These are phyloP conservation scores for Daldinia sp. DNA, from an alignment of 2,329 filamentous ascomycete species.

Conservation along the genomic window DNA sequence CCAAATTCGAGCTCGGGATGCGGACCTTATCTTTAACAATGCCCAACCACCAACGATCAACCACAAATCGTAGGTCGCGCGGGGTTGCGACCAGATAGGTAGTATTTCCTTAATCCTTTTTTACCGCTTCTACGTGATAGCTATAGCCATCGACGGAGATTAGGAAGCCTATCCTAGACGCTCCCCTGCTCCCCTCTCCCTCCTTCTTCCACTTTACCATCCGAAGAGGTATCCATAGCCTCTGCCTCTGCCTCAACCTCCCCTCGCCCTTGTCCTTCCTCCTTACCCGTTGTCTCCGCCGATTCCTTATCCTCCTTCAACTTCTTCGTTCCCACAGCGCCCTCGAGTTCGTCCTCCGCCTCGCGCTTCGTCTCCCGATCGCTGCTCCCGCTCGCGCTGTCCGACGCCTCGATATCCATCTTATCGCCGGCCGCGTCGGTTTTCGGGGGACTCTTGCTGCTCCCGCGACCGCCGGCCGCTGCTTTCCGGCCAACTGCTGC, in stretches of 20 bases:
- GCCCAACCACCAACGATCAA: not conserved
- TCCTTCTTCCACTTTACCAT: not conserved
- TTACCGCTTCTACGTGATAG: not conserved
- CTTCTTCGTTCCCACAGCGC: conserved; percentile 59
- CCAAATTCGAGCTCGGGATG: not conserved
- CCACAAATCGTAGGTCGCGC: not conserved
- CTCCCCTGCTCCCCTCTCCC: not conserved
- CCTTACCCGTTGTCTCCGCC: not conserved
- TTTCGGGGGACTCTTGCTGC: conserved; percentile 30
- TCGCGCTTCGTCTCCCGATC: conserved; percentile 63
- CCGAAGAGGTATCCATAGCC: conserved; percentile 22
- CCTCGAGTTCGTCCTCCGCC: conserved; percentile 62
- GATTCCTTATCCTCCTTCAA: conserved; percentile 58
- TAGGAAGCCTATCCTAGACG: conserved; percentile 5
- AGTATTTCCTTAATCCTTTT: not conserved
- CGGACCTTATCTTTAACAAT: not conserved
- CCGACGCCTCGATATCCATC: conserved; percentile 49
- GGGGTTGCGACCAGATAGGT: not conserved
- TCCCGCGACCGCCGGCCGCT: conserved; percentile 32
- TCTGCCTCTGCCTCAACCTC: conserved; percentile 8
- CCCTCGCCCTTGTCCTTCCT: conserved; percentile 7
- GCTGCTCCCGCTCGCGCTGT: not conserved
- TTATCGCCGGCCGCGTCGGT: conserved; percentile 41
- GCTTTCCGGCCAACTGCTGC: conserved; percentile 69
- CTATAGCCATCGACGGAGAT: not conserved